Conservation (phyloP, 2,329 filamentous ascomycete genomes). For the Xylaria sp. region DNA sequence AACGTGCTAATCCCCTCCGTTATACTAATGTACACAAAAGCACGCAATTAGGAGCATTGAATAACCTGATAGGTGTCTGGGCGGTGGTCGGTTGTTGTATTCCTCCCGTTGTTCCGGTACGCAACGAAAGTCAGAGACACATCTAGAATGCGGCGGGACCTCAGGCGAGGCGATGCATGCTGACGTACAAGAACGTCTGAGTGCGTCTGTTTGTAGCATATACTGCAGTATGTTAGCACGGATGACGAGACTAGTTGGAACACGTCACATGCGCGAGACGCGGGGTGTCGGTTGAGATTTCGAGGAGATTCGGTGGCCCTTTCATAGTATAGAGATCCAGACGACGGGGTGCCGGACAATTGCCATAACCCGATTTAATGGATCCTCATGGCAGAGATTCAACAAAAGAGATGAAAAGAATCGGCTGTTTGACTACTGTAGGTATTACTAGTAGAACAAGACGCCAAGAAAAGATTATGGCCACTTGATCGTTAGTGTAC, state of each 20-base stretch:
- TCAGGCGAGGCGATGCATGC: neutral
- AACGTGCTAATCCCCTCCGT: too few species aligned
- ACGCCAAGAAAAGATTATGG: too few species aligned
- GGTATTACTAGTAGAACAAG: neutral
- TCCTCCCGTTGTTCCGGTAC: too few species aligned
- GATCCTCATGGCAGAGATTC: slow-evolving; percentile 3
- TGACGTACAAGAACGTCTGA: neutral
- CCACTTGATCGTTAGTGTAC: too few species aligned
- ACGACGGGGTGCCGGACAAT: slow-evolving; percentile 31
- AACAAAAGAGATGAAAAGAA: neutral
- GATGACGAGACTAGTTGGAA: neutral
- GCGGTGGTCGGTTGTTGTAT: neutral
- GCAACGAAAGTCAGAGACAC: neutral
- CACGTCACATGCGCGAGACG: neutral
- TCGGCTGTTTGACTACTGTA: neutral
- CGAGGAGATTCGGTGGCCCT: slow-evolving; percentile 6
- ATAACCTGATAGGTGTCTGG: neutral
- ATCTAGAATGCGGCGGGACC: too few species aligned
- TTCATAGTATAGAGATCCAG: neutral
- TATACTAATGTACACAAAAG: too few species aligned
- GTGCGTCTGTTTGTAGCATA: neutral
- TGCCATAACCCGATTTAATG: slow-evolving; percentile 32
- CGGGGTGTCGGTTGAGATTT: slow-evolving; percentile 29
- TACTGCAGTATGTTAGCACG: neutral
- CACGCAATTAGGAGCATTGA: neutral